Conservation (phyloP, 2,329 filamentous ascomycete species). For the Didymella lethalis region DNA sequence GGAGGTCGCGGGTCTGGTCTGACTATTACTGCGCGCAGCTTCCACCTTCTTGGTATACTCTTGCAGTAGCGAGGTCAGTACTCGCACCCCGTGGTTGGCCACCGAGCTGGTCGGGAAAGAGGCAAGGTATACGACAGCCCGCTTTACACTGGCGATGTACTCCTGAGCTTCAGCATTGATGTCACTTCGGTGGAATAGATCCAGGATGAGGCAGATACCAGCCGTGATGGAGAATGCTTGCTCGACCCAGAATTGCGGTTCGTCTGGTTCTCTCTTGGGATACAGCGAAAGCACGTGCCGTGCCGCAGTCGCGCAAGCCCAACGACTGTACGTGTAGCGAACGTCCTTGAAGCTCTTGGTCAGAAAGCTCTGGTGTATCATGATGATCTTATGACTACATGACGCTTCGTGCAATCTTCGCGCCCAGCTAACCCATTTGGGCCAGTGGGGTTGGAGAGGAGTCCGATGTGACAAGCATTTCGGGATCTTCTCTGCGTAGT, state of each 20-base stretch:
- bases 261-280: slow-evolving; percentile 45
- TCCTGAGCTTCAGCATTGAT: slow-evolving; percentile 36
- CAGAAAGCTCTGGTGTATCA: slow-evolving; percentile 56
- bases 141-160: slow-evolving; percentile 40
- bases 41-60: slow-evolving; percentile 38
- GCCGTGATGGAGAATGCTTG: slow-evolving; percentile 46
- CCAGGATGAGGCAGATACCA: slow-evolving; percentile 39
- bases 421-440: slow-evolving; percentile 53
- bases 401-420: slow-evolving; percentile 51
- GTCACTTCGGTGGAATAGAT: slow-evolving; percentile 39
- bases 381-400: slow-evolving; percentile 56
- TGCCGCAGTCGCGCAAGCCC: slow-evolving; percentile 53
- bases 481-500: slow-evolving; percentile 47
- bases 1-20: slow-evolving; percentile 2
- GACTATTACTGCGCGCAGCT: slow-evolving; percentile 13
- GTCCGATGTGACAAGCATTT: slow-evolving; percentile 45
- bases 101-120: slow-evolving; percentile 51
- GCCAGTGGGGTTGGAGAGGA: slow-evolving; percentile 50
- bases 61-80: slow-evolving; percentile 48
- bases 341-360: slow-evolving; percentile 53
- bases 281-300: slow-evolving; percentile 53
- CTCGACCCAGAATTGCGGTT: slow-evolving; percentile 55
- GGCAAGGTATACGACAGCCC: slow-evolving; percentile 45
- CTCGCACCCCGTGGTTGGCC: slow-evolving; percentile 49
- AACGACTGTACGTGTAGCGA: slow-evolving; percentile 54